These are phyloP conservation scores for Phytophthora vignae DNA, from an alignment of 352 stramenopile genomes.

Conservation along the genomic window DNA sequence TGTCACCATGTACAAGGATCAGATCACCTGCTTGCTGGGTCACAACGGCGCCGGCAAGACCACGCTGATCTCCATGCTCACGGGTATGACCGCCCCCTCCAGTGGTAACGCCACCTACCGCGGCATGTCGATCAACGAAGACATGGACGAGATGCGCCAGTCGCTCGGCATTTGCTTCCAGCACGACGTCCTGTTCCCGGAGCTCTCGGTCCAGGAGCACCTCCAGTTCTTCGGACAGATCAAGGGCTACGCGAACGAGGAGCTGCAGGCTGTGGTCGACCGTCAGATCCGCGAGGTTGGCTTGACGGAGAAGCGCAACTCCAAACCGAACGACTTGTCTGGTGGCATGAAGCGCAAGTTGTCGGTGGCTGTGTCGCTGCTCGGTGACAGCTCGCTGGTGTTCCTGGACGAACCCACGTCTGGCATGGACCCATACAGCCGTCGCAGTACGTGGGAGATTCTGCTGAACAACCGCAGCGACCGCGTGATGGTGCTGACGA, in stretches of 20 bases:
- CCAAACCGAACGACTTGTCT: slow-evolving; percentile 60
- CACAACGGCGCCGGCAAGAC: slow-evolving; percentile 87
- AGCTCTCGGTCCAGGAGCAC: slow-evolving; percentile 78
- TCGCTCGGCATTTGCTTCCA: slow-evolving; percentile 84
- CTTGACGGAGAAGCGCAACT: slow-evolving; percentile 60
- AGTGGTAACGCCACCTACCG: slow-evolving; percentile 64
- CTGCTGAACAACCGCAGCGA: slow-evolving; percentile 60
- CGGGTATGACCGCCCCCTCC: slow-evolving; percentile 58
- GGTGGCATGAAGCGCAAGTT: slow-evolving; percentile 92
- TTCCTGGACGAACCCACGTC: slow-evolving; percentile 92
- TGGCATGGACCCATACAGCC: slow-evolving; percentile 95
- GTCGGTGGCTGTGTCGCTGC: slow-evolving; percentile 85
- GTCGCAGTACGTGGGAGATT: slow-evolving; percentile 93
- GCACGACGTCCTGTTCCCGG: slow-evolving; percentile 75
- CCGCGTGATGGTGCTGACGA: slow-evolving; percentile 89
- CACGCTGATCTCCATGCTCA: slow-evolving; percentile 83
- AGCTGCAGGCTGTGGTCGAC: slow-evolving; percentile 38
- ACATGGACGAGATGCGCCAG: slow-evolving; percentile 78
- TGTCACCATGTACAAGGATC: slow-evolving; percentile 79
- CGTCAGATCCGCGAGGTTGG: slow-evolving; percentile 60
- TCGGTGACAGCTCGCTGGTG: slow-evolving; percentile 84
- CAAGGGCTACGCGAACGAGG: slow-evolving; percentile 51
- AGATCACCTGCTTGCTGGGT: slow-evolving; percentile 79
- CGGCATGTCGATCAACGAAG: slow-evolving; percentile 67
- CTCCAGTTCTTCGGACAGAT: slow-evolving; percentile 70